Evolutionary conservation across 1,284 basidiomycete species (phyloP).

Genomic region (Ustilago shanxiensis): DNA sequence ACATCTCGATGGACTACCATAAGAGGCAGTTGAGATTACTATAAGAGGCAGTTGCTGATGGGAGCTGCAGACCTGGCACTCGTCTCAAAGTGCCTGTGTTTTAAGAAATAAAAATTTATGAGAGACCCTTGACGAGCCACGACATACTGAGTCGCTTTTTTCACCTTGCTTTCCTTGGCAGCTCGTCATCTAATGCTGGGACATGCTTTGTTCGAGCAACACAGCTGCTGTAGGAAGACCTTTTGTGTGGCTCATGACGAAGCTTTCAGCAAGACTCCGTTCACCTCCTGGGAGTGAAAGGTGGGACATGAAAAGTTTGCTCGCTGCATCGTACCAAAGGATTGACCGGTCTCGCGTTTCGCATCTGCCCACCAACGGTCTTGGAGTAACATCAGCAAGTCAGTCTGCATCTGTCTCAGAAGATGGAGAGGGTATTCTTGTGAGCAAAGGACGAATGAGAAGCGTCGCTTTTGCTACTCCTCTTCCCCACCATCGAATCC

Average conservation of each 20-base stretch:
- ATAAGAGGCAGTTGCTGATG: slow-evolving; percentile 37
- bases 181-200: too few relatives aligned
- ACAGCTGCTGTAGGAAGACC: too few relatives aligned
- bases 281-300: background rate
- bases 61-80: slow-evolving; percentile 3
- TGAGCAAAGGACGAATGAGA: slow-evolving; percentile 4
- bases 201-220: too few relatives aligned
- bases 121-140: slow-evolving; percentile 2
- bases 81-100: background rate
- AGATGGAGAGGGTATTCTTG: background rate
- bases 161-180: too few relatives aligned
- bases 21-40: slow-evolving; percentile 50
- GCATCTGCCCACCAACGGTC: background rate
- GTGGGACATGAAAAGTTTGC: background rate
- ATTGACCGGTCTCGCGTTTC: slow-evolving; percentile 1
- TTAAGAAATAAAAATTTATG: too few relatives aligned
- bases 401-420: background rate
- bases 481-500: slow-evolving; percentile 2
- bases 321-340: slow-evolving; percentile 2
- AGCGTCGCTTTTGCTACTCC: background rate
- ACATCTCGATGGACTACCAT: slow-evolving; percentile 19
- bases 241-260: too few relatives aligned
- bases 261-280: too few relatives aligned
- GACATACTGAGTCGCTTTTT: too few relatives aligned
- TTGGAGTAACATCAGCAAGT: background rate